A percentile compares a stretch with the other conserved stretches of the same genome.
Evolutionary conservation across 1,139 yeast species (phyloP).

Genomic region (Debaryomycetaceae sp.): DNA sequence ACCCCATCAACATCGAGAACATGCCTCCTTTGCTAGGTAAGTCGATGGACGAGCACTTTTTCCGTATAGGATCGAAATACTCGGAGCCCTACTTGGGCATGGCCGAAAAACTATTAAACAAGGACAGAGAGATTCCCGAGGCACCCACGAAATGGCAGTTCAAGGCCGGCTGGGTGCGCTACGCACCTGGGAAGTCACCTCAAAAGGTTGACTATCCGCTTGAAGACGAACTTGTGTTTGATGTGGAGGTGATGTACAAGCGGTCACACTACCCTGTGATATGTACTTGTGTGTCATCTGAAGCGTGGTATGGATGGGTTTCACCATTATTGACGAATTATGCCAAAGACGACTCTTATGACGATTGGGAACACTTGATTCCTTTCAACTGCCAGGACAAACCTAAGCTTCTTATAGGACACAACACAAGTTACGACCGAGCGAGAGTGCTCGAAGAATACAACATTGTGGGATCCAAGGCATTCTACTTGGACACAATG

Average conservation of each 20-base stretch:
- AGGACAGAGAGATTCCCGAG: conserved; percentile 33
- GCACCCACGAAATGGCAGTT: conserved; percentile 55
- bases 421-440: conserved; percentile 87
- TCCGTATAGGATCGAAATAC: conserved; percentile 59
- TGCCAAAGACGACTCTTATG: conserved; percentile 27
- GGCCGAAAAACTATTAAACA: conserved; percentile 35
- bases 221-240: conserved; percentile 72
- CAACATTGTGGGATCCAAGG: conserved; percentile 58
- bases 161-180: conserved; percentile 81
- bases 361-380: conserved; percentile 62
- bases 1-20: conserved; percentile 56
- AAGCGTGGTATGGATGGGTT: conserved; percentile 95
- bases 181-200: conserved; percentile 54
- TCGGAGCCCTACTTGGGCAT: conserved; percentile 58
- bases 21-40: conserved; percentile 72
- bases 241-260: conserved; percentile 84
- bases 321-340: conserved; percentile 71
- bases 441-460: conserved; percentile 87
- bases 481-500: conserved; percentile 88
- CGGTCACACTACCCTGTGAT: conserved; percentile 70
- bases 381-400: conserved; percentile 57
- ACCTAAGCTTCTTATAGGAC: conserved; percentile 74
- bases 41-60: conserved; percentile 81
- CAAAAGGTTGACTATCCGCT: conserved; percentile 62
- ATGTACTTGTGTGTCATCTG: conserved; percentile 74